Conservation (phyloP, 257 asterid genomes). For the Penstemon barbatus region DNA sequence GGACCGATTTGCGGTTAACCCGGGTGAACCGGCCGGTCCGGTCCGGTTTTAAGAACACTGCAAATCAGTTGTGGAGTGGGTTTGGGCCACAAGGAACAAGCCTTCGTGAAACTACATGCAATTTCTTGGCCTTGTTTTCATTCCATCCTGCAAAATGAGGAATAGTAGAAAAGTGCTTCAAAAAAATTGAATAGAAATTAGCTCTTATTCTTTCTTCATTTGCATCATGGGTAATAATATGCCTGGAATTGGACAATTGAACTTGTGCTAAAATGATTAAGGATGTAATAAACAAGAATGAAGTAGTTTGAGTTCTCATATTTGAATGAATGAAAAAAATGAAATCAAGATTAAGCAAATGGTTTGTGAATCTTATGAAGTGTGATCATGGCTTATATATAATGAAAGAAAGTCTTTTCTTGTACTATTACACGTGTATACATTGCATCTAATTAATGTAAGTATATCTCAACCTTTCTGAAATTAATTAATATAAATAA, state of each 20-base stretch:
- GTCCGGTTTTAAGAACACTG: too few relatives aligned
- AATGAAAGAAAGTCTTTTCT: conserved; percentile 8
- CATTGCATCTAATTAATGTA: too few relatives aligned
- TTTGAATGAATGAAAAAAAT: background rate
- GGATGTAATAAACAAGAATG: conserved; percentile 23
- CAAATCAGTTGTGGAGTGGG: too few relatives aligned
- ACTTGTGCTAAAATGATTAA: conserved; percentile 23
- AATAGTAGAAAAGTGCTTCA: conserved; percentile 20
- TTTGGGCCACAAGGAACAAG: too few relatives aligned
- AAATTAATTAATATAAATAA: too few relatives aligned
- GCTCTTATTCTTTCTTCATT: conserved; percentile 31
- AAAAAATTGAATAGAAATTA: conserved; percentile 12
- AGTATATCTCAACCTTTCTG: too few relatives aligned
- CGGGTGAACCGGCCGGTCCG: too few relatives aligned
- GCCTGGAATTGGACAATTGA: conserved; percentile 25
- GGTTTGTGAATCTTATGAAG: background rate
- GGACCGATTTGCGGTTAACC: too few relatives aligned
- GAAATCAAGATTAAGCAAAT: conserved; percentile 19
- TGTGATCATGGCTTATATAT: conserved; percentile 15
- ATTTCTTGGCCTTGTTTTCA: conserved; percentile 22
- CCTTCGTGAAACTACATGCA: conserved; percentile 20
- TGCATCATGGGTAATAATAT: conserved; percentile 6
- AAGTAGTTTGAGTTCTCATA: conserved; percentile 23
- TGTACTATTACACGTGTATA: background rate
- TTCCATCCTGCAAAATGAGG: conserved; percentile 28